Evolutionary conservation across 2,329 filamentous ascomycete genomes (phyloP).

Genomic region (Paraphoma sp.): DNA sequence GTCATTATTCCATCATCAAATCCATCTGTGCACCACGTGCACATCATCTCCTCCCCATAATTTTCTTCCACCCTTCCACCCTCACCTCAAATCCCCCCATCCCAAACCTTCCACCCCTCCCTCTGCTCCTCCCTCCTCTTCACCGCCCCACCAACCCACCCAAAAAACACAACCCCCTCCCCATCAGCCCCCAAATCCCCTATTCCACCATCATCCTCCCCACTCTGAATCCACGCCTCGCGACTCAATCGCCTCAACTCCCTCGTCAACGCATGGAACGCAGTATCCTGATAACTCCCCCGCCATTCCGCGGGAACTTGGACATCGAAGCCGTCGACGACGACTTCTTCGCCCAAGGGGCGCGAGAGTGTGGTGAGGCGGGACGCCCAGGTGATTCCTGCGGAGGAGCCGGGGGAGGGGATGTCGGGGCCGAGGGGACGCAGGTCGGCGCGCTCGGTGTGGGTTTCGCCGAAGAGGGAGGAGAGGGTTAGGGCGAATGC

Average conservation of each 20-base stretch:
- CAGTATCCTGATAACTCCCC: slow-evolving; percentile 26
- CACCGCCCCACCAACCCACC: slow-evolving; percentile 14
- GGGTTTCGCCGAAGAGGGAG: slow-evolving; percentile 33
- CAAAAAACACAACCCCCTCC: slow-evolving; percentile 26
- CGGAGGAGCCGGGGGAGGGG: slow-evolving; percentile 45
- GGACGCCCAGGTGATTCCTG: too few species aligned
- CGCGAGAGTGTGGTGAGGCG: too few species aligned
- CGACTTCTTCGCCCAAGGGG: slow-evolving; percentile 35
- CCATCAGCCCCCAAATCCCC: slow-evolving; percentile 30
- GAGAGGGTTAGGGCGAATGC: slow-evolving; percentile 32
- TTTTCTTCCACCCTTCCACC: neutral
- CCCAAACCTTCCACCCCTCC: neutral
- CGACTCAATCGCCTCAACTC: slow-evolving; percentile 24
- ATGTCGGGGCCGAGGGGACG: slow-evolving; percentile 34
- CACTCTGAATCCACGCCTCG: slow-evolving; percentile 23
- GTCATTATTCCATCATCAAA: neutral
- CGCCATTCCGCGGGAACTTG: slow-evolving; percentile 32
- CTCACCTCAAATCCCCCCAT: neutral
- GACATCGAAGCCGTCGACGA: slow-evolving; percentile 39
- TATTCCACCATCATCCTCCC: slow-evolving; percentile 15
- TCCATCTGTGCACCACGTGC: neutral
- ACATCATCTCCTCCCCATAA: neutral
- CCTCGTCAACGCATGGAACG: slow-evolving; percentile 22
- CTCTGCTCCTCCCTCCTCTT: slow-evolving; percentile 1
- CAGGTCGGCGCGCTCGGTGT: slow-evolving; percentile 33